A percentile compares a stretch with the other conserved stretches of the same genome.
Conservation (phyloP, 306 rosid species). For the Glycyrrhiza uralensis region DNA sequence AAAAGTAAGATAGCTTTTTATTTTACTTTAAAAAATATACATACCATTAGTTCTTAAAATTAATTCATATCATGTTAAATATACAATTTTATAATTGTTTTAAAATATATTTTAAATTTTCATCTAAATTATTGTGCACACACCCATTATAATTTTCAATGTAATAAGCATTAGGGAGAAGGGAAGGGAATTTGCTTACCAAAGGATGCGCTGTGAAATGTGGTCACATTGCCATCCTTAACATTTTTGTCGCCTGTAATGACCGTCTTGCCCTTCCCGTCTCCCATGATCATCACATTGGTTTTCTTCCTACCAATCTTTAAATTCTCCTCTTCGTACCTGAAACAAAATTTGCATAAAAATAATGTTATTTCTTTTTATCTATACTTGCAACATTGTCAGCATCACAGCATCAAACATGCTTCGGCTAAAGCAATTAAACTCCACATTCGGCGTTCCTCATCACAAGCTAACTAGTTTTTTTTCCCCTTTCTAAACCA, state of each 20-base stretch:
- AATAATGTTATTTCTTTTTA: neutral
- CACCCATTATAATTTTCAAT: neutral
- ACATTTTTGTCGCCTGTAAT: slow-evolving; percentile 62
- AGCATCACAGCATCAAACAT: neutral
- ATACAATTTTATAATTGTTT: too few species aligned
- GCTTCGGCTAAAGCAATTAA: neutral
- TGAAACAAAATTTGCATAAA: slow-evolving; percentile 14
- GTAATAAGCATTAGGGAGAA: neutral
- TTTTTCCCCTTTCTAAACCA: too few species aligned
- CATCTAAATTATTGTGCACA: neutral
- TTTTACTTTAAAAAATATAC: neutral
- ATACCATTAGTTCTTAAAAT: neutral
- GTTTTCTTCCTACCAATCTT: slow-evolving; percentile 87
- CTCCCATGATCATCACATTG: slow-evolving; percentile 84
- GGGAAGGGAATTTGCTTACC: slow-evolving; percentile 48
- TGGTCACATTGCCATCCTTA: slow-evolving; percentile 33
- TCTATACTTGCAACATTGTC: neutral
- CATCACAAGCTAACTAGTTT: neutral
- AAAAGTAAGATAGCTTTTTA: neutral
- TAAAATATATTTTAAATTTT: too few species aligned
- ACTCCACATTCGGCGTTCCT: neutral
- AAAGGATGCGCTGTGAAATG: slow-evolving; percentile 89
- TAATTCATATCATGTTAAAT: too few species aligned
- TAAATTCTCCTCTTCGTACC: slow-evolving; percentile 80
- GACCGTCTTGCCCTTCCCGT: slow-evolving; percentile 71